These are phyloP conservation scores for sunflower (Helianthus annuus) DNA, from an alignment of 129 eudicot species.

Conservation along the genomic window HanXRQr2.0-SUNRISE NC_035447.2:58205405-58205904, in stretches of 20 bases:
- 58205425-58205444: background rate
- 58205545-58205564: constrained; percentile 25
- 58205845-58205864: no score
- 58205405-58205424: no score
- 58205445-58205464: constrained; percentile 28
- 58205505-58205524: constrained; percentile 42
- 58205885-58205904: no score
- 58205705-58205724: constrained; percentile 7
- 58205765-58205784: background rate
- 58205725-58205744: background rate
- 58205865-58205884: no score
- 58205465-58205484: constrained; percentile 41
- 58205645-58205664: constrained; percentile 44
- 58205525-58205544: constrained; percentile 40
- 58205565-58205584: background rate
- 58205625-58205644: constrained; percentile 43
- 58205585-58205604: background rate
- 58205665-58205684: constrained; percentile 44
- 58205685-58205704: constrained; percentile 34
- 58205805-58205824: no score
- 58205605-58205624: constrained; percentile 16
- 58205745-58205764: background rate
- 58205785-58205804: no score
- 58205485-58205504: constrained; percentile 34
- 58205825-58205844: no score